These are phyloP conservation scores for Capsella bursapastoris DNA, from an alignment of 345 rosid species.

Conservation along the genomic window DNA sequence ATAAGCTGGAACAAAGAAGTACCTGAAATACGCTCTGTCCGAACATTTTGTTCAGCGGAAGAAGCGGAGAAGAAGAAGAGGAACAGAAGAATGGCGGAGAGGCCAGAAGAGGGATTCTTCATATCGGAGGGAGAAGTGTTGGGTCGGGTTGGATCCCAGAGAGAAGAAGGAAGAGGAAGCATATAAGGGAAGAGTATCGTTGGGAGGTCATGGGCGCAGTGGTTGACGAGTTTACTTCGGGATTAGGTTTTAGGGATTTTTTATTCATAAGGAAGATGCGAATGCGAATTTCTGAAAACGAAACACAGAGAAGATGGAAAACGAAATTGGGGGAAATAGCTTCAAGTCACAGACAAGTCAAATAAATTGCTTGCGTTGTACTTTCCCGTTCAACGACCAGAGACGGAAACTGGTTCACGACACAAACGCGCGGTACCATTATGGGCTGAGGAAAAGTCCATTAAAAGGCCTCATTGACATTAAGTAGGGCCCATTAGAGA, in stretches of 20 bases:
- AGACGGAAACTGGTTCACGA: background rate
- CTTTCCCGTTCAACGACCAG: constrained; percentile 27
- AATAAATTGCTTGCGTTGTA: constrained; percentile 27
- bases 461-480: constrained; percentile 7
- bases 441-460: background rate
- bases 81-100: constrained; percentile 43
- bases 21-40: constrained; percentile 87
- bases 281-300: constrained; percentile 35
- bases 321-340: constrained; percentile 58
- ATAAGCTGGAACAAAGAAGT: background rate
- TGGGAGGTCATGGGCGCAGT: constrained; percentile 72
- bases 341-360: constrained; percentile 66
- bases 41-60: constrained; percentile 50
- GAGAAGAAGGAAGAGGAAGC: constrained; percentile 35
- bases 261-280: constrained; percentile 40
- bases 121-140: constrained; percentile 47
- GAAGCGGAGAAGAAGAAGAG: constrained; percentile 36
- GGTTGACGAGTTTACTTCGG: constrained; percentile 78
- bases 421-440: background rate
- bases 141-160: constrained; percentile 25
- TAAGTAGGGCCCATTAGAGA: too few species aligned
- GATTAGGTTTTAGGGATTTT: constrained; percentile 47
- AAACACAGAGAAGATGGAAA: constrained; percentile 47
- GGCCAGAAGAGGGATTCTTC: constrained; percentile 45
- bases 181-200: constrained; percentile 53